These are phyloP conservation scores for Colletotrichum salicis DNA, from an alignment of 2,329 filamentous ascomycete genomes.

Conservation along the genomic window DNA sequence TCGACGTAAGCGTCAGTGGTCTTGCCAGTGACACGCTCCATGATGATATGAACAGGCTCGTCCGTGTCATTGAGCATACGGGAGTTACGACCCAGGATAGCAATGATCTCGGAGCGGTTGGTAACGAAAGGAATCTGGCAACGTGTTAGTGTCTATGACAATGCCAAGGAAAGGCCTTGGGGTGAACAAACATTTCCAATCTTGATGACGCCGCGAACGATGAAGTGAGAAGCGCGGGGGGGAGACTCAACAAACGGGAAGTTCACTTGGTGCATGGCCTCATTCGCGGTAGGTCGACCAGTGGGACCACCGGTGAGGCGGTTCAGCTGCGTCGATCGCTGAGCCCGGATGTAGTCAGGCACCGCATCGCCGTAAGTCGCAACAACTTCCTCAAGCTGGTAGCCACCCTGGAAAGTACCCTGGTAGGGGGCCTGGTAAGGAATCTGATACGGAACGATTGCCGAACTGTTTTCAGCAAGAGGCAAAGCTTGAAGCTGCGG, in stretches of 20 bases:
- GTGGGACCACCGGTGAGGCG: constrained; percentile 46
- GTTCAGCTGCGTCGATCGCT: constrained; percentile 52
- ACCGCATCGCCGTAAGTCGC: constrained; percentile 1
- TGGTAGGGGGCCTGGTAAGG: constrained; percentile 8
- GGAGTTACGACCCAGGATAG: constrained; percentile 68
- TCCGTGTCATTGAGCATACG: constrained; percentile 63
- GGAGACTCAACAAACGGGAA: constrained; percentile 60
- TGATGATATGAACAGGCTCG: constrained; percentile 71
- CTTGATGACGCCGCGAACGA: constrained; percentile 56
- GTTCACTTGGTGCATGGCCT: constrained; percentile 50
- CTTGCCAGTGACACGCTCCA: constrained; percentile 71
- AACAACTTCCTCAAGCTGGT: background rate
- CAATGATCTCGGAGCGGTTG: constrained; percentile 64
- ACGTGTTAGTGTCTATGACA: constrained; percentile 6
- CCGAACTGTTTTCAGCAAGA: background rate
- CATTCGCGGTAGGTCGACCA: constrained; percentile 47
- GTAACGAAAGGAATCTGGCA: constrained; percentile 66
- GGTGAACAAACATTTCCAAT: constrained; percentile 58
- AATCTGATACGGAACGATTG: constrained; percentile 24
- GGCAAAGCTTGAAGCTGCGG: background rate
- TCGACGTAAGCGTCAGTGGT: constrained; percentile 71
- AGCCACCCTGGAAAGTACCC: background rate
- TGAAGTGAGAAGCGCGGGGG: constrained; percentile 36
- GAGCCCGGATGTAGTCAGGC: constrained; percentile 37
- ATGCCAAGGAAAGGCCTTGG: background rate